Evolutionary conservation across 352 stramenopile genomes (phyloP).

Genomic region (Sclerospora graminicola): DNA sequence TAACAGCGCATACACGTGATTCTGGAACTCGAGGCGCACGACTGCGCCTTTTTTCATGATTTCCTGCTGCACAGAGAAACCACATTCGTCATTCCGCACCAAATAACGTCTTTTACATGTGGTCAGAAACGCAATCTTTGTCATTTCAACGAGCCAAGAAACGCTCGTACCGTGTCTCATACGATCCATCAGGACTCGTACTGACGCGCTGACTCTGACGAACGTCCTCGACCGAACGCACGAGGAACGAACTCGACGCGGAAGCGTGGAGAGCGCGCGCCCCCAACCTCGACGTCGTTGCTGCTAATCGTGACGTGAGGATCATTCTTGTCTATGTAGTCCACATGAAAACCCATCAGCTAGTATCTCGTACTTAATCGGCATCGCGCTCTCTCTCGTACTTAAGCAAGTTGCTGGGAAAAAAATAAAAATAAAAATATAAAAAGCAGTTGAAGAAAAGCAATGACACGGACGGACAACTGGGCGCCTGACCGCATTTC

Average conservation of each 20-base stretch:
- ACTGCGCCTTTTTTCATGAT: slow-evolving; percentile 40
- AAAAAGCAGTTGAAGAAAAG: not conserved
- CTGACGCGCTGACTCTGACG: slow-evolving; percentile 28
- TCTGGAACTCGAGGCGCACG: slow-evolving; percentile 57
- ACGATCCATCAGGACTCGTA: slow-evolving; percentile 27
- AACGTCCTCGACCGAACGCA: slow-evolving; percentile 45
- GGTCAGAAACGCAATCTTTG: not conserved
- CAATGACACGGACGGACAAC: not conserved
- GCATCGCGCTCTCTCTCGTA: not conserved
- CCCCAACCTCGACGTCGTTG: slow-evolving; percentile 1
- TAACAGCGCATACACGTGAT: slow-evolving; percentile 66
- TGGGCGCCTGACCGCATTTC: not conserved
- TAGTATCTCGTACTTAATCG: slow-evolving; percentile 1
- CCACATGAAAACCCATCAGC: too few relatives aligned
- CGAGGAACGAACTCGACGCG: slow-evolving; percentile 27
- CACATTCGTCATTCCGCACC: slow-evolving; percentile 54
- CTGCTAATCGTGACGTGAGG: slow-evolving; percentile 1
- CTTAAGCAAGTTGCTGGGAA: not conserved
- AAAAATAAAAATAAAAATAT: not conserved
- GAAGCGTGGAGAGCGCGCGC: slow-evolving; percentile 34
- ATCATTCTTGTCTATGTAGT: too few relatives aligned
- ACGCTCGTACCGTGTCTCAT: slow-evolving; percentile 42
- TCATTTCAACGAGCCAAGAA: not conserved
- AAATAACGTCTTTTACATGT: slow-evolving; percentile 39
- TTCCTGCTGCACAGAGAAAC: slow-evolving; percentile 74